Evolutionary conservation across 257 asterid species (phyloP).

Genomic region (Eustoma russellianum): DNA sequence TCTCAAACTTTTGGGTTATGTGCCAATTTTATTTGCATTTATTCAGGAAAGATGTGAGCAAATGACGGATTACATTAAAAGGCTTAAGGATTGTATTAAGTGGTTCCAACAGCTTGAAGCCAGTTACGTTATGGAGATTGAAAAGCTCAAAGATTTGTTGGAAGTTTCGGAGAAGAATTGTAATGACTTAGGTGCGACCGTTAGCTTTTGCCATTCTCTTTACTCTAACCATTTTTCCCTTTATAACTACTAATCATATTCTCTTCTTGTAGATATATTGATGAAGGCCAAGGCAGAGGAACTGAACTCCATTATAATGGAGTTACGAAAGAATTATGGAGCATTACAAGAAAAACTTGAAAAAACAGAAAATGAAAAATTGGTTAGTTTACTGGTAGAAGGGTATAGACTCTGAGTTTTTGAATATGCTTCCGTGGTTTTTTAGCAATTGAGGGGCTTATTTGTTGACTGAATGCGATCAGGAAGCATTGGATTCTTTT

Average conservation of each 20-base stretch:
- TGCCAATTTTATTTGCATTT: constrained; percentile 5
- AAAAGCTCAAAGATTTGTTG: constrained; percentile 39
- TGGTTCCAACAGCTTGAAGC: constrained; percentile 89
- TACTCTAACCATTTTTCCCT: neutral
- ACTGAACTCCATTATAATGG: constrained; percentile 62
- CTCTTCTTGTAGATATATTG: constrained; percentile 37
- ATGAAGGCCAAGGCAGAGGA: constrained; percentile 81
- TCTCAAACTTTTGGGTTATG: neutral
- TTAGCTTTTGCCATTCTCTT: constrained; percentile 3
- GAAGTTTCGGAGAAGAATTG: constrained; percentile 58
- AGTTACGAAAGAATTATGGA: constrained; percentile 55
- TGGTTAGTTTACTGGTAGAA: constrained; percentile 31
- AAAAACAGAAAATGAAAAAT: constrained; percentile 62
- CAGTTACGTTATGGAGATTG: constrained; percentile 44
- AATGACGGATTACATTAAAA: constrained; percentile 53
- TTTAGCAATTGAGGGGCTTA: constrained; percentile 1
- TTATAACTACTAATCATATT: neutral
- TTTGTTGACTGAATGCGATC: constrained; percentile 11
- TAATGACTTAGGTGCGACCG: constrained; percentile 18
- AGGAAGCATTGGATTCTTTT: constrained; percentile 75
- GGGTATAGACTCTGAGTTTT: neutral
- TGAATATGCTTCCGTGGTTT: neutral
- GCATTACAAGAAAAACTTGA: constrained; percentile 56
- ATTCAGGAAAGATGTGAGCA: constrained; percentile 67
- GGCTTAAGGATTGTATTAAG: constrained; percentile 66